Evolutionary conservation across 352 stramenopile species (phyloP), one percentile per base, ranked within the genome.

Genomic region (Pythium graminicola): DNA sequence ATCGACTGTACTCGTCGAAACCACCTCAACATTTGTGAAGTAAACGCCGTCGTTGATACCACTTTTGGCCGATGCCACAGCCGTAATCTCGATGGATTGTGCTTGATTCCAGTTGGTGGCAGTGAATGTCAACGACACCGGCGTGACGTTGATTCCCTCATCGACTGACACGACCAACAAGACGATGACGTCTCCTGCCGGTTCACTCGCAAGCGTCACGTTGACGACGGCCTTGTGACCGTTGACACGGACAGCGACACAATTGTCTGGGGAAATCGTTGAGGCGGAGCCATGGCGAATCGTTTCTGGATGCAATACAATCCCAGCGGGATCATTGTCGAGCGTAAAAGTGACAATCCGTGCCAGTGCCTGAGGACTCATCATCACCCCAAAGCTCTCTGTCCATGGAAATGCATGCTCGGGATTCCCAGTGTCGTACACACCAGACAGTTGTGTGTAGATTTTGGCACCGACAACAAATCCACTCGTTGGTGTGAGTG

Each of bases 351-450:
- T 65, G 1, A 63, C 50, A 26, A 87, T 38, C 1, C 35, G 49
- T 4, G 55, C 47, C 13, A 44, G 39, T 2, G 44, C 11, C 4
- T 24, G 26, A 7, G 78, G 78, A 44, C 71, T 66, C 4, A 76
- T 86, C 43, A 86, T 47, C 6, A 89, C 61, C 2, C 75, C 78
- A 27, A 63, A 54, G 11, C 9, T 42, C 33, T 82, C 70, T 1
- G 43, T 23, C 76, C 76, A 89, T 1, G 61, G 50, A 54, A 79
- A 87, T 11, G 59, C 61, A 23, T 87, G 78, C 5, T 69, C 41
- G 0, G 38, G 19, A 54, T 86, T 77, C 20, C 78, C 78, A 9
- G 76, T 81, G 11, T 85, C 66, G 51, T 86, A 89, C 0, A 49
- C 64, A 0, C 72, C 73, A 28, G 50, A 64, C 6, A 52, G 54